Base-by-base conservation (phyloP, 192 early-diverging fungal genomes). In the Coemansia umbellata region DNA sequence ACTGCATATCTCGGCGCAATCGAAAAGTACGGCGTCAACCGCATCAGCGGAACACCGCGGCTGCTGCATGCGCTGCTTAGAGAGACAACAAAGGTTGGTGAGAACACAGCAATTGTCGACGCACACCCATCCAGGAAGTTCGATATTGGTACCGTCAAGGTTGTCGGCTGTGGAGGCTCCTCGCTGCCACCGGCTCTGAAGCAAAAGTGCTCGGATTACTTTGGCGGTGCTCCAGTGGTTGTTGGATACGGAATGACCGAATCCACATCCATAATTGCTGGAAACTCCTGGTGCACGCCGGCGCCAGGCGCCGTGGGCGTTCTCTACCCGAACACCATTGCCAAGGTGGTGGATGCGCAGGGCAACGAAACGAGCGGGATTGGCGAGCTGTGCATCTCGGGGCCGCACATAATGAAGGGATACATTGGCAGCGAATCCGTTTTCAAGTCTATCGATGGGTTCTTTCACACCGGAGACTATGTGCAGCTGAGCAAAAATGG, bases 361-460 rank as follows among this genome's bases (percentile, higher is more conserved):
- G 88, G 85, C 10, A 69, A 83, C 31, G 88, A 90, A 37, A 68
- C 85, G 6, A 24, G 18, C 1, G 82, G 65, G 6, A 47, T 63
- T 22, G 95, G 93, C 15, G 90, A 96, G 67, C 69, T 98, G 28
- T 92, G 86, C 71, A 43, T 94, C 6, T 74, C 80, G 4, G 91
- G 91, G 0, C 88, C 91, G 3, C 91, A 87, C 43, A 59, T 97
- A 40, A 94, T 93, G 89, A 52, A 57, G 17, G 92, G 91, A 1
- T 97, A 97, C 55, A 68, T 85, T 36, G 91, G 89, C 53, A 85
- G 86, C 42, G 85, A 82, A 35, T n/a, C n/a, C 6, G 32, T 33
- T 13, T 21, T 45, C 6, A 36, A 50, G 32, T 75, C 83, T 43
- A 22, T 44, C 0, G 89, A 91, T 26, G 90, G 91, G 0, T 96